These are phyloP conservation scores for Rhizopogon roseolus DNA, from an alignment of 768 basidiomycete genomes.

Conservation along the genomic window DNA sequence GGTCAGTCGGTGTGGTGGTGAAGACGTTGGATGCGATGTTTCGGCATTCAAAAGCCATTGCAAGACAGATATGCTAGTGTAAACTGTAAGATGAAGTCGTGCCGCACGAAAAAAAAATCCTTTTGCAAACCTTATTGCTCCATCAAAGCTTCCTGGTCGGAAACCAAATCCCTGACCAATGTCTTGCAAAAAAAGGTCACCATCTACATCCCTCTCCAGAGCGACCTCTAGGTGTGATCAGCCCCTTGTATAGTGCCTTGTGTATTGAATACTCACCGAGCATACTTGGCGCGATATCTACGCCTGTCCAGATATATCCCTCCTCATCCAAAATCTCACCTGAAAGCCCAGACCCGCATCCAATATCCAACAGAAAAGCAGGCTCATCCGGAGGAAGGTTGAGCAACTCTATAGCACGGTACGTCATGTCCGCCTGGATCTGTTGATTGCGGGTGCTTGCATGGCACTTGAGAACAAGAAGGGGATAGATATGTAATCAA, in stretches of 20 bases:
- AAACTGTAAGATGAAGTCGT: neutral
- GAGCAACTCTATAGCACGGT: slow-evolving; percentile 88
- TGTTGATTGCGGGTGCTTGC: slow-evolving; percentile 89
- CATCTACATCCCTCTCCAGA: slow-evolving; percentile 90
- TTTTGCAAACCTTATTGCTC: slow-evolving; percentile 79
- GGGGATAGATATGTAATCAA: slow-evolving; percentile 1
- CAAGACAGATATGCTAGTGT: slow-evolving; percentile 86
- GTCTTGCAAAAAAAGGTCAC: slow-evolving; percentile 94
- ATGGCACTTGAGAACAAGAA: slow-evolving; percentile 11
- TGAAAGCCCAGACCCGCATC: slow-evolving; percentile 94
- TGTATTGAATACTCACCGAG: slow-evolving; percentile 54
- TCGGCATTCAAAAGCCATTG: slow-evolving; percentile 99
- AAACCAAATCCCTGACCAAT: slow-evolving; percentile 98
- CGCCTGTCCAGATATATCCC: slow-evolving; percentile 89
- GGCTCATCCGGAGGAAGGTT: slow-evolving; percentile 76
- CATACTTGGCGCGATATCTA: slow-evolving; percentile 97
- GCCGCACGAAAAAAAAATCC: neutral
- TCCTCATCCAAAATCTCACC: slow-evolving; percentile 96
- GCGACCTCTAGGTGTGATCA: slow-evolving; percentile 72
- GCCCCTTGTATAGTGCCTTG: neutral
- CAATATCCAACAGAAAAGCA: slow-evolving; percentile 89
- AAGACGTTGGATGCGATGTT: slow-evolving; percentile 83
- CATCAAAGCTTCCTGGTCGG: slow-evolving; percentile 94
- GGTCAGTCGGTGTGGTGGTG: slow-evolving; percentile 77
- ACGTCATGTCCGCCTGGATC: slow-evolving; percentile 97